Evolutionary conservation across 805 yeast species (phyloP), one percentile per base, ranked within the genome.

Genomic region (Yamadazyma philogaea): DNA sequence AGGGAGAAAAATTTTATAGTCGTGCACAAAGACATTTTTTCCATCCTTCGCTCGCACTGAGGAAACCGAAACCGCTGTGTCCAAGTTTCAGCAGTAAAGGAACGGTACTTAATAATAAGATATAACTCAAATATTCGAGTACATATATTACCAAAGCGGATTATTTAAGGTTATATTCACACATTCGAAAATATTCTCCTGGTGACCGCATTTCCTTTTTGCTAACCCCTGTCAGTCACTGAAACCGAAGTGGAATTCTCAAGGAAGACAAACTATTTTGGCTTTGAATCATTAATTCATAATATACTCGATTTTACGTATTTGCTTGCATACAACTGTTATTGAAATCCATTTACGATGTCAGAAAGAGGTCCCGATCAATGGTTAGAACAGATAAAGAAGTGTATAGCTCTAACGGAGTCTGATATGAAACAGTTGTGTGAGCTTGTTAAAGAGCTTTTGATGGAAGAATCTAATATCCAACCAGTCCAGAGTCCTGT

Each of bases 391-490:
- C 90, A 86, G 52, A 86, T 91, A 57, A 84, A 84, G 59, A 85
- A 88, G 58, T 93, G 98, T 68, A 83, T 85, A 55, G 82, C 95
- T 16, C 70, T 91, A 42, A 83, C 88, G 1, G 99, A 91, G 64
- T 75, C 83, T 42, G 98, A 91, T 61, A 91, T 91, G 97, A 93
- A 93, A 60, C 95, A 87, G 57, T 74, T 91, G 34, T 91, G 99
- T 65, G 99, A 93, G 66, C 79, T 84, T 72, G 96, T 91, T 37
- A 91, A 93, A 63, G 97, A 90, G 61, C 72, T 91, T 28, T 66
- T 91, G 46, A 93, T 93, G 97, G 98, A 91, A 61, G 97, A 89
- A 57, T 84, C 93, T 32, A 90, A 90, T 61, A 88, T 90, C 48
- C 96, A 89, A 59, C 96, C 96, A 0, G 96, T 89, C 2, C 84